Evolutionary conservation across 208 protist genomes (phyloP), one percentile per base, ranked within the genome.

Genomic region (Crithidia bombi): DNA sequence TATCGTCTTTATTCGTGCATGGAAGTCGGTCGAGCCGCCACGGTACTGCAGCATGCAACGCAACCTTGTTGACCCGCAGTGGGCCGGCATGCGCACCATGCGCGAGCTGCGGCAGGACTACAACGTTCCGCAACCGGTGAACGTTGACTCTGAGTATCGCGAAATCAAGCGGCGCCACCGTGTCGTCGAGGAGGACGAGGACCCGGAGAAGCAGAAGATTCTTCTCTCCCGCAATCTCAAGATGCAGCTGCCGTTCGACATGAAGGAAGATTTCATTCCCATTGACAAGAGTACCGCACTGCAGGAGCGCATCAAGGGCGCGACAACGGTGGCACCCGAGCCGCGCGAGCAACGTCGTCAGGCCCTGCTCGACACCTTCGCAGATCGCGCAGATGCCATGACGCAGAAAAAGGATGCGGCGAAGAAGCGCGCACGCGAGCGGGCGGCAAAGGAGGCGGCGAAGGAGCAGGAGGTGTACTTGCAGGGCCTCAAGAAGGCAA

Each of bases 1-100:
- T 81, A 99, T 99, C 71, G 90, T 99, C 6, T 99, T 99, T 68
- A 92, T 99, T 21, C 85, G 98, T n/a, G 87, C 98, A 17, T 99
- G 99, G 98, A 98, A 98, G 39, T 85, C 91, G 0, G 96, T 99
- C 0, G 72, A 96, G 33, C 91, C 97, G 26, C 83, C 84, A 12
- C 88, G 94, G 56, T 99, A 99, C 77, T 99, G 99, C 85, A 98
- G 98, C 55, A 97, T 99, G 10, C 94, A 96, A 75, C 87, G 89
- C 67, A 96, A 97, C 73, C 70, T 95, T 17, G 73, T 97, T n/a
- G 90, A 95, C 64, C 76, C 82, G 12, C 66, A 91, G 47, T 97
- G 93, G 91, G 65, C 74, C 0, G 89, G 91, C 49, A 96, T 96
- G 91, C 82, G 82, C 9, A 81, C 80, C 17, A 96, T 96, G 91